Percentiles rank a stretch among this genome's conserved stretches.
phyloP scores from a whole-genome alignment of 164 flowering plant species.

The Saururus chinensis region DNA sequence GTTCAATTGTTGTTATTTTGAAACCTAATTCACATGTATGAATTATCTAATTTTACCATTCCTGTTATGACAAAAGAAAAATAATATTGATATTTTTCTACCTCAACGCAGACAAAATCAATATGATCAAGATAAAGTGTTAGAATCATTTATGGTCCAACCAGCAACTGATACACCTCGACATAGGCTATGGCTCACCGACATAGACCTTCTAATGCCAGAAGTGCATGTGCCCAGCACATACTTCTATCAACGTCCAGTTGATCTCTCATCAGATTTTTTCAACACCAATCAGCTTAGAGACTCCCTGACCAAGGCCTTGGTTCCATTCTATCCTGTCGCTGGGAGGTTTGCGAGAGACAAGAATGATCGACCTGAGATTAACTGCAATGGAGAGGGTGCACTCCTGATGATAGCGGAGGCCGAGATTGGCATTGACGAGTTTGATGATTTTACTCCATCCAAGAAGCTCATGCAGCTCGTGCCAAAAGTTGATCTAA shows the following conservation, averaged over 20 bases:
- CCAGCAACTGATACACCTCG: conserved; percentile 3
- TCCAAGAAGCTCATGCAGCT: too few species aligned
- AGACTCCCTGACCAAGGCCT: conserved; percentile 3
- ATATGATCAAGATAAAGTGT: not conserved
- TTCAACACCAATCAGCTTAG: not conserved
- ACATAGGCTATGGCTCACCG: conserved; percentile 3
- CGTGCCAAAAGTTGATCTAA: not conserved
- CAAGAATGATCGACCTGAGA: not conserved
- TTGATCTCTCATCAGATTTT: not conserved
- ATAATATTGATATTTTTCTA: too few species aligned
- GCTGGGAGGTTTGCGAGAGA: conserved; percentile 7
- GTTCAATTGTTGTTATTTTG: too few species aligned
- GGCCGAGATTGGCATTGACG: not conserved
- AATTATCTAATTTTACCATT: too few species aligned
- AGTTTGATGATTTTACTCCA: too few species aligned
- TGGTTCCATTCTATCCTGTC: conserved; percentile 5
- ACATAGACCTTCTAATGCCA: conserved; percentile 4
- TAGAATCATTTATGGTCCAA: conserved; percentile 1
- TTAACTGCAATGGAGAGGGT: conserved; percentile 8
- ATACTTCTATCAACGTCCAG: conserved; percentile 1
- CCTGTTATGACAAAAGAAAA: too few species aligned
- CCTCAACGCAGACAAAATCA: too few species aligned
- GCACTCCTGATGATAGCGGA: conserved; percentile 1
- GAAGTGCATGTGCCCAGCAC: not conserved
- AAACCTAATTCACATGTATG: too few species aligned